phyloP scores from a whole-genome alignment of 208 protist genomes.

The Crithidia brevicula region DNA sequence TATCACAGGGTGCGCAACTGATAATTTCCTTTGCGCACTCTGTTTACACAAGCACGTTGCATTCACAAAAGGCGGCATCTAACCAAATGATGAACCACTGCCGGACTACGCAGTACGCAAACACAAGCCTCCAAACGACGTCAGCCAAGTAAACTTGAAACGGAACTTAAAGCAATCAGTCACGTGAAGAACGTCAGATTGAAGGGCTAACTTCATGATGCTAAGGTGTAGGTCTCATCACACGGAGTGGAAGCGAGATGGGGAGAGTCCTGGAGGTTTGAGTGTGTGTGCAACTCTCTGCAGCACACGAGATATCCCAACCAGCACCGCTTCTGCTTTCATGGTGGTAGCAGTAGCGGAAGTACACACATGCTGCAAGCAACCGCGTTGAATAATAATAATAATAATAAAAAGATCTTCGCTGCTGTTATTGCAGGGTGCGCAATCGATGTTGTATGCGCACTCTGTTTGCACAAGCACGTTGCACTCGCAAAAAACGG shows the following conservation, averaged over 20 bases:
- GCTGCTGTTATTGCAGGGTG: constrained; percentile 30
- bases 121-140: constrained; percentile 2
- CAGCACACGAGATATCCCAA: too few relatives aligned
- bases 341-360: too few relatives aligned
- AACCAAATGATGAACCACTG: neutral
- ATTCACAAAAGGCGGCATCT: neutral
- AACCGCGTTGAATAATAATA: too few relatives aligned
- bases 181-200: constrained; percentile 22
- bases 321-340: too few relatives aligned
- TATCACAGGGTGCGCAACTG: constrained; percentile 27
- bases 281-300: too few relatives aligned
- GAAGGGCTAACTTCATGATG: constrained; percentile 63
- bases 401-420: too few relatives aligned
- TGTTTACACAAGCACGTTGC: constrained; percentile 40
- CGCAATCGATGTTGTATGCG: neutral
- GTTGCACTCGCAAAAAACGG: constrained; percentile 11
- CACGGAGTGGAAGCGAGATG: neutral
- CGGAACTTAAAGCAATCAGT: constrained; percentile 32
- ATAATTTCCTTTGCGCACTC: constrained; percentile 6
- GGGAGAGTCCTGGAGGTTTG: too few relatives aligned
- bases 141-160: constrained; percentile 26
- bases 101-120: neutral
- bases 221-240: constrained; percentile 18
- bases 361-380: too few relatives aligned
- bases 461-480: constrained; percentile 39